Base-by-base conservation (phyloP, 2,329 filamentous ascomycete species). In the Exutisphaerella laricina region DNA sequence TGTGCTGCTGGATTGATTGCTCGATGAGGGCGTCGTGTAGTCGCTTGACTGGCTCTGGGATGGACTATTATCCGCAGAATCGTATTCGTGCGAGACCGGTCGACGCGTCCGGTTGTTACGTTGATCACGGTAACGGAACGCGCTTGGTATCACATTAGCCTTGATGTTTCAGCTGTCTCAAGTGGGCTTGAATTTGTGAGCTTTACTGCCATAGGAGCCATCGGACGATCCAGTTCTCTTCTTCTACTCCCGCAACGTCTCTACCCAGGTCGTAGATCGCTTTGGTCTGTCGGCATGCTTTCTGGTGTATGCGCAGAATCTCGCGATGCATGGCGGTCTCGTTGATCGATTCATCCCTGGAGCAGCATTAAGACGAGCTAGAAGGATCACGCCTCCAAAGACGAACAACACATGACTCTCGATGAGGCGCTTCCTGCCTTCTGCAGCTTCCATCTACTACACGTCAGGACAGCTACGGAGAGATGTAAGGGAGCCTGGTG, bases 191-290 rank as follows among this genome's bases (percentile, higher is more conserved):
- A n/a, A n/a, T n/a, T n/a, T n/a, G n/a, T n/a, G n/a, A n/a, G n/a
- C n/a, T n/a, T n/a, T n/a, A n/a, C n/a, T 72, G 70, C 69, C 70
- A 73, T 4, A 72, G 59, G 42, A 68, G 66, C 71, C 71, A 74
- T 10, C 66, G 60, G 12, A 71, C 69, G 26, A 73, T 66, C 70
- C 70, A 73, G 41, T 73, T 74, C 46, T 69, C 66, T 49, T 70
- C 66, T 29, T 63, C 65, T 5, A 63, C 58, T 4, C 61, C 61
- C 30, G 65, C 65, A 13, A 50, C 55, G 39, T 68, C 68, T 16
- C 58, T 58, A 9, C 70, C 71, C 38, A 62, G 57, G n/a, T 67
- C 62, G 47, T 71, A 74, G 40, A 65, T 64, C 2, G 54, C 48
- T 35, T 54, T 60, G 3, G 70, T 71, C 9, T 62, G 52, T 2